Evolutionary conservation across 2,329 filamentous ascomycete genomes (phyloP).

Genomic region (Dactylellina drechsleri): DNA sequence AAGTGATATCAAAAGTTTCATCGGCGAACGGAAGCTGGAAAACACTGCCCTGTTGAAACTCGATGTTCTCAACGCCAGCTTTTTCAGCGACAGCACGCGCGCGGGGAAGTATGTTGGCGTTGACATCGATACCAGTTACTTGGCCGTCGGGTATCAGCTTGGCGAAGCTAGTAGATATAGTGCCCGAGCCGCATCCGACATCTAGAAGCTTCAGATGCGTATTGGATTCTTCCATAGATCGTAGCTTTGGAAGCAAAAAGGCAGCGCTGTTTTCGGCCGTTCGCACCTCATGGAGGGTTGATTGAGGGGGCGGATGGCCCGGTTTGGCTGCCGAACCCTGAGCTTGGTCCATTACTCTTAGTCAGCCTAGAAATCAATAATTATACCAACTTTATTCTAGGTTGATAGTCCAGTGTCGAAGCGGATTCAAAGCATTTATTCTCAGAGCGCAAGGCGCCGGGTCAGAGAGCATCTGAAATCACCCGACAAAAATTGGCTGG

Average conservation of each 20-base stretch:
- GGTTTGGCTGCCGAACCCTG: no score
- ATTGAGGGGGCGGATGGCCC: conserved; percentile 46
- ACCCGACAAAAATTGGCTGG: no score
- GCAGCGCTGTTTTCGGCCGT: conserved; percentile 55
- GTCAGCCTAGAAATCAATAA: no score
- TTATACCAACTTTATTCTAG: no score
- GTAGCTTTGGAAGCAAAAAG: conserved; percentile 59
- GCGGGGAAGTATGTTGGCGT: conserved; percentile 62
- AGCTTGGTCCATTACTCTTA: no score
- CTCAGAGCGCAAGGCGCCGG: no score
- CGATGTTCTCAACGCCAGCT: conserved; percentile 59
- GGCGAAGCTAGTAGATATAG: conserved; percentile 64
- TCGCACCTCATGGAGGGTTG: conserved; percentile 42
- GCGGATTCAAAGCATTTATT: no score
- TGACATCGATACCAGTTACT: conserved; percentile 65
- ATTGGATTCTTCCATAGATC: conserved; percentile 57
- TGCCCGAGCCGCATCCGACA: conserved; percentile 66
- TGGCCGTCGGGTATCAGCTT: conserved; percentile 63
- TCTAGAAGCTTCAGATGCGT: conserved; percentile 62
- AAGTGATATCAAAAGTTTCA: conserved; percentile 59
- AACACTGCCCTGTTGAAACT: conserved; percentile 59
- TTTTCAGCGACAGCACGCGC: conserved; percentile 61
- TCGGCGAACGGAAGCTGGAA: conserved; percentile 60
- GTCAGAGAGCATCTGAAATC: no score
- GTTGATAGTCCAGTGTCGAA: no score